These are phyloP conservation scores for Diplodia mutila DNA, from an alignment of 2,329 filamentous ascomycete species.

Conservation along the genomic window DNA sequence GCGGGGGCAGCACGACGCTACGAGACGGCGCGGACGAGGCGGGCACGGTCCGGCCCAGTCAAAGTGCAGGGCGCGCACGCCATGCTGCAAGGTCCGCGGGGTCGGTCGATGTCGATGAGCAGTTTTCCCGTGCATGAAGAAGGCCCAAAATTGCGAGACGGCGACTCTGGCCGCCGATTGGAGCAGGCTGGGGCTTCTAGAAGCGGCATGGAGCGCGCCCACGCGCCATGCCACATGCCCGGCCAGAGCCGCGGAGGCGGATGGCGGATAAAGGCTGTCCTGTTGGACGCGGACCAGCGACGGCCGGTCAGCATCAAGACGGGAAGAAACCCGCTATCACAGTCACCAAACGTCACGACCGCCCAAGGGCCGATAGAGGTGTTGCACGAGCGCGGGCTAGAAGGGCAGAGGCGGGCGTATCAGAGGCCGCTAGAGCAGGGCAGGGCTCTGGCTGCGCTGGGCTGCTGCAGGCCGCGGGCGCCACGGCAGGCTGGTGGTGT, in stretches of 20 bases:
- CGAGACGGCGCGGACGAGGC: not conserved
- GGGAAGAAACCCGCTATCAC: conserved; percentile 21
- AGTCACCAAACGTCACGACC: conserved; percentile 10
- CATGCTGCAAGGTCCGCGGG: conserved; percentile 18
- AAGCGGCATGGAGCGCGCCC: conserved; percentile 15
- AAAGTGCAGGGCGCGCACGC: conserved; percentile 1
- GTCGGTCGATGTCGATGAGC: not conserved
- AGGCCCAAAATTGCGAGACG: conserved; percentile 21
- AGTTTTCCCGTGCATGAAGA: conserved; percentile 21
- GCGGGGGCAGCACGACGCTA: not conserved
- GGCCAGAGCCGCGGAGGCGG: no score
- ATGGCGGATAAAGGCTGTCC: no score
- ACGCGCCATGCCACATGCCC: no score
- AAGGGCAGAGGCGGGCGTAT: conserved; percentile 12
- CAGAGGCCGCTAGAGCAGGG: conserved; percentile 1
- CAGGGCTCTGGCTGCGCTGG: conserved; percentile 6
- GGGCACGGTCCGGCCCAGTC: conserved; percentile 3
- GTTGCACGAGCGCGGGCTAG: conserved; percentile 17
- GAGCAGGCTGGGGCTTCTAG: conserved; percentile 2
- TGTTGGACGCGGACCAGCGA: conserved; percentile 19
- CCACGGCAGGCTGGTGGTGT: conserved; percentile 18
- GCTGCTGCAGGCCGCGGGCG: conserved; percentile 13
- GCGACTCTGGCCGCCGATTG: not conserved
- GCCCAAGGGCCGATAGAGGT: conserved; percentile 13
- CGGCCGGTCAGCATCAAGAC: conserved; percentile 21